Base-by-base conservation (phyloP, 306 rosid species). In the Trifolium repens region DNA sequence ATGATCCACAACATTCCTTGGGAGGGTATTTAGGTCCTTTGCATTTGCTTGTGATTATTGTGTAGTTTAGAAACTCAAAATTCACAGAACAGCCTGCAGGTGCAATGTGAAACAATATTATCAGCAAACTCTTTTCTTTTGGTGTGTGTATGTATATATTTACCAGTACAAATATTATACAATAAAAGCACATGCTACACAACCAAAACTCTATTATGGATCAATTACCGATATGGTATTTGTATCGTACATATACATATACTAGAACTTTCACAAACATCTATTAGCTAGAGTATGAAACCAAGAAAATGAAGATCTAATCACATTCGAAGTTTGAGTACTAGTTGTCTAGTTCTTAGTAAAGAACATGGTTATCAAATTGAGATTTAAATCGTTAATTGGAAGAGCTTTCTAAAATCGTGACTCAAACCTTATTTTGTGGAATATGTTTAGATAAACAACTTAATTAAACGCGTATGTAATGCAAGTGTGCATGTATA, bases 21-120 rank as follows among this genome's bases (percentile, higher is more conserved):
- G 93, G 77, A 26, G 89, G 84, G 84, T 92, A 94, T 0, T 26
- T 59, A 1, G 99, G 99, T 65, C 99, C 97, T 82, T 90, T 94
- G 92, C 99, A 94, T 82, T 79, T 77, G 93, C 89, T 88, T 54
- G 90, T 94, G 88, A 94, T 90, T 57, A 87, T 59, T 13, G 96
- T 85, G 91, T 94, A 94, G 88, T 94, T 89, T 68, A 78, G 40
- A 69, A 89, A 94, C 86, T 94, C 99, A 0, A 94, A 94, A 78
- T 90, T 92, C 83, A 90, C 97, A 22, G 96, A 75, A 78, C 99
- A 94, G 74, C 91, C 99, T 94, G 96, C 90, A 84, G 66, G 78
- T 58, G 27, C 62, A 59, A 75, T 77, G 66, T 22, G 67, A 54
- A 67, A 16, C 43, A 58, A 6, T 58, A 2, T 58, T 37, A 26